Base-by-base conservation (phyloP, 306 rosid species). In the Hylodesmum podocarpum region DNA sequence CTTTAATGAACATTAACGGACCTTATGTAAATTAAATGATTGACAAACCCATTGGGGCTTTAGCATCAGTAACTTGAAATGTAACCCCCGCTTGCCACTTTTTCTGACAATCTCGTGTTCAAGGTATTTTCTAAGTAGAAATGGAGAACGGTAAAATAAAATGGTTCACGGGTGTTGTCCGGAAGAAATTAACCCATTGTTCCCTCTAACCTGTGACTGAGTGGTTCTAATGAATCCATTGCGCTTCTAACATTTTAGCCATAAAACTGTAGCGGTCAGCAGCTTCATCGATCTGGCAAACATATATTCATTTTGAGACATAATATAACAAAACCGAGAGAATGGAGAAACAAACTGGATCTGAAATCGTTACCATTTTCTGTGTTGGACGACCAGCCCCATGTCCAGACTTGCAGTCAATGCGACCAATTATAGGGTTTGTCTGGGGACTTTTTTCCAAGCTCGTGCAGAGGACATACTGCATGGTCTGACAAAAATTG, bases 351-450 rank as follows among this genome's bases (percentile, higher is more conserved):
- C 22, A 61, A 27, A 2, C n/a, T 27, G 46, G 47, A 78, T 15
- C 25, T 27, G 33, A 24, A 71, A 58, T 39, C 55, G 21, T 81
- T 74, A 89, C 98, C 97, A 84, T 36, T 91, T 95, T 95, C 81
- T 95, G 87, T 15, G 97, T 95, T 39, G 99, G 97, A 44, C 93
- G 97, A 40, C 97, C 97, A 4, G 87, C 94, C 47, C 88, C 88
- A 28, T 84, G 88, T 24, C 88, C 99, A 5, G 97, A 83, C 84
- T 95, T 95, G 66, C 98, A 88, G 77, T 92, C 98, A 41, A 92
- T 90, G 83, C 98, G 98, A 49, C 97, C 97, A 76, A 95, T 83
- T 49, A 95, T 88, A 7, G 98, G 97, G 82, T 92, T 95, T 21
- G 91, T 87, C 78, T 95, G 97, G 18, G 92, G 97, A 75, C 93